Base-by-base conservation (phyloP, 305 asterid species). In the Fraxinus nigra region DNA sequence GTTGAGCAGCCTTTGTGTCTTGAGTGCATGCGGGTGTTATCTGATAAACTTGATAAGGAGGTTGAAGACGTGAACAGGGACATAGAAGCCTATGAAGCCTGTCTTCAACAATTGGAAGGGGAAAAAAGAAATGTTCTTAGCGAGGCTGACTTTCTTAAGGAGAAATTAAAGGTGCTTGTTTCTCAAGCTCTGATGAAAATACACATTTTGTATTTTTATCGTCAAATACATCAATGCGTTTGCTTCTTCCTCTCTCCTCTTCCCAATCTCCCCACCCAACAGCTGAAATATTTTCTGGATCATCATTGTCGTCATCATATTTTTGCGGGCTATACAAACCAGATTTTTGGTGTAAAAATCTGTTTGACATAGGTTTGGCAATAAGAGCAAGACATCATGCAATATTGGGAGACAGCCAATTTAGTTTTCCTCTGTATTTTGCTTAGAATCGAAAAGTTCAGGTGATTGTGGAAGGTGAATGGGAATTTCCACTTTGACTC, bases 41-140 rank as follows among this genome's bases (percentile, higher is more conserved):
- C 98, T 61, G 97, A 92, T 89, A 94, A 97, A 84, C 97, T 97
- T 85, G 99, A 97, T 82, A 97, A 93, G 90, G 99, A 97, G 92
- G 95, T 94, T 80, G 98, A 94, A 88, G 97, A 97, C 89, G 98
- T 92, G 86, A 89, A 89, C 82, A 86, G 89, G 84, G 98, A 97
- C 90, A 89, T 93, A 75, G 85, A 91, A 82, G 98, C 98, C 22
- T 97, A 97, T 70, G 96, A 97, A 85, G 95, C 92, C 35, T 94
- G 99, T 85, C 95, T 97, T 82, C 95, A 93, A 69, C 94, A 92
- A 59, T 78, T 97, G 93, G 98, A 94, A 85, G 98, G 97, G 80
- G 98, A 97, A 84, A 84, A 96, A 59, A 95, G 93, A 84, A 89
- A 88, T 56, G 94, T 92, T 85, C 96, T 97, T 79, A 91, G 91